Evolutionary conservation across 495 filamentous ascomycete species (phyloP).

Genomic region (Hypoxylon cercidicola): DNA sequence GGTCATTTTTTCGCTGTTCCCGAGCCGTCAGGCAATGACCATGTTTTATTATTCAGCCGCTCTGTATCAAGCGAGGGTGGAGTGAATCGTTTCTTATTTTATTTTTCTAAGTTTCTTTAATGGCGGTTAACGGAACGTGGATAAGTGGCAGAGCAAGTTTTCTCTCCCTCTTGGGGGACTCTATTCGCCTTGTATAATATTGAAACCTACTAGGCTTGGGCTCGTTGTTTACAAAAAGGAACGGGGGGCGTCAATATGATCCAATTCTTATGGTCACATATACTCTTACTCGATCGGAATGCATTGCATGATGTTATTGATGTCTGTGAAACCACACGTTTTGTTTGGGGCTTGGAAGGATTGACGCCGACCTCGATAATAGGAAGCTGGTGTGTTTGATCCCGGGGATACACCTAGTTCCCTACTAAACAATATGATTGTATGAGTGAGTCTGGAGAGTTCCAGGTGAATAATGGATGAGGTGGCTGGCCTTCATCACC

Average conservation of each 20-base stretch:
- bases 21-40: conserved; percentile 38
- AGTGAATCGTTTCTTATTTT: conserved; percentile 26
- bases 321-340: conserved; percentile 35
- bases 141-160: conserved; percentile 35
- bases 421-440: neutral
- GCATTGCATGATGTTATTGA: conserved; percentile 26
- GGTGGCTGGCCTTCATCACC: conserved; percentile 9
- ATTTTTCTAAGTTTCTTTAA: neutral
- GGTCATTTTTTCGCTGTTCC: conserved; percentile 38
- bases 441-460: neutral
- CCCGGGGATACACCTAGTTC: conserved; percentile 15
- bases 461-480: conserved; percentile 6
- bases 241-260: conserved; percentile 39
- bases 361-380: conserved; percentile 11
- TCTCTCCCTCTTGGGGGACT: conserved; percentile 3
- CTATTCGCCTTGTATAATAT: conserved; percentile 49
- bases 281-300: conserved; percentile 9
- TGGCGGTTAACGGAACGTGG: conserved; percentile 22
- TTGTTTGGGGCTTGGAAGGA: conserved; percentile 3
- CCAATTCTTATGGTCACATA: conserved; percentile 26
- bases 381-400: conserved; percentile 5
- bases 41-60: conserved; percentile 37
- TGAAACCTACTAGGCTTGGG: conserved; percentile 32
- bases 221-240: conserved; percentile 22
- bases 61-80: conserved; percentile 32